Evolutionary conservation across 345 rosid genomes (phyloP).

Genomic region (Luvunga scandens): DNA sequence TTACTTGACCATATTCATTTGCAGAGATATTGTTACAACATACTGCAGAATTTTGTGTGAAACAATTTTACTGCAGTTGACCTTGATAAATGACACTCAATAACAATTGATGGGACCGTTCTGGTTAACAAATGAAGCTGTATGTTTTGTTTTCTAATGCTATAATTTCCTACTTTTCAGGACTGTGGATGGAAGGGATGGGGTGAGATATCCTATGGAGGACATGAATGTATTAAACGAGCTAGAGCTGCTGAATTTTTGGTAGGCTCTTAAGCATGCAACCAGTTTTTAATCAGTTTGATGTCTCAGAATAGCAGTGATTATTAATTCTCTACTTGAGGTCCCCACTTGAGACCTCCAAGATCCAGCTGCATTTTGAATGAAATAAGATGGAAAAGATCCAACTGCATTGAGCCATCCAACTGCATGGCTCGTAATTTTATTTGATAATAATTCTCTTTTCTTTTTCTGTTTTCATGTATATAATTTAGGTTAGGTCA

Average conservation of each 20-base stretch:
- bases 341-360: background rate
- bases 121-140: background rate
- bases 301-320: background rate
- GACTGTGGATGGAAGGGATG: slow-evolving; percentile 85
- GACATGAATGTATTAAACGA: slow-evolving; percentile 62
- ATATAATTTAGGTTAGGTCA: slow-evolving; percentile 59
- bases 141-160: background rate
- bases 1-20: background rate
- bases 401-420: slow-evolving; percentile 4
- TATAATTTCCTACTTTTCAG: slow-evolving; percentile 34
- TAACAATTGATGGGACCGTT: background rate
- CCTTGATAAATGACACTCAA: background rate
- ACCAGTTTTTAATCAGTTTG: slow-evolving; percentile 2
- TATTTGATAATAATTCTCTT: slow-evolving; percentile 3
- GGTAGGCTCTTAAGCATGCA: slow-evolving; percentile 31
- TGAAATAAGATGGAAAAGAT: background rate
- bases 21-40: background rate
- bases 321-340: background rate
- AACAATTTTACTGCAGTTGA: background rate
- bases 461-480: slow-evolving; percentile 11
- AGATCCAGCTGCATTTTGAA: too few relatives aligned
- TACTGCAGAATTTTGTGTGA: background rate
- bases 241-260: slow-evolving; percentile 85
- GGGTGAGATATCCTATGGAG: slow-evolving; percentile 98
- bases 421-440: slow-evolving; percentile 4